Base-by-base conservation (phyloP, 2,329 filamentous ascomycete genomes). In the Colletotrichum costaricense region DNA sequence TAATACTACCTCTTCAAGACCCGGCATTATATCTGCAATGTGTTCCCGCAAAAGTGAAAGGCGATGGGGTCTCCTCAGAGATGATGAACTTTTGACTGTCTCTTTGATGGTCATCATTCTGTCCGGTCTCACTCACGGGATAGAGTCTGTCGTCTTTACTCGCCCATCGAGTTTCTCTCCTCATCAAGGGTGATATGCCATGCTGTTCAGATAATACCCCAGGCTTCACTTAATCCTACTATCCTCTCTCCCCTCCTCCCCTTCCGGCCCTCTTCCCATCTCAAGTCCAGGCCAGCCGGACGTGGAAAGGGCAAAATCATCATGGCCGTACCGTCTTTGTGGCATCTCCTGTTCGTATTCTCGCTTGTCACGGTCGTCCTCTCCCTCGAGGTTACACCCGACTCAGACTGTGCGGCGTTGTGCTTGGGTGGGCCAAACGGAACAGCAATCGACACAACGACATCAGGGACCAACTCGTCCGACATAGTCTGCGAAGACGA, bases 401-500 rank as follows among this genome's bases (percentile, higher is more conserved):
- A 85, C 11, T 90, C 89, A 0, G 77, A 81, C 11, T 91, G 89
- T 76, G 83, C 87, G 0, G 78, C 84, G 0, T 72, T 85, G 2
- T 91, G 89, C 69, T 77, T 88, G 5, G 83, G 87, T 72, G 79
- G 81, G 3, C 72, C 77, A 0, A 78, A 80, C 14, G 78, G 76
- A 11, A 80, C 86, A 69, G 66, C 77, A 0, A 76, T 80, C 38
- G 79, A 83, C 24, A 75, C 85, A 0, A 75, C 76, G 2, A 76
- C 79, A 5, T 85, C 87, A 0, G 82, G 77, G 4, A 90, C 86
- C 0, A 84, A 80, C 22, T 73, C 83, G 1, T 79, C 81, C 0
- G 88, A 91, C n/a, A 84, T 91, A 5, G 81, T 82, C 0, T 89
- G 88, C 71, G 76, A 78, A 12, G 83, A 89, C 64, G 57, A 74